These are phyloP conservation scores for Aspergillus arachidicola DNA, from an alignment of 2,329 filamentous ascomycete genomes.

Conservation along the genomic window DNA sequence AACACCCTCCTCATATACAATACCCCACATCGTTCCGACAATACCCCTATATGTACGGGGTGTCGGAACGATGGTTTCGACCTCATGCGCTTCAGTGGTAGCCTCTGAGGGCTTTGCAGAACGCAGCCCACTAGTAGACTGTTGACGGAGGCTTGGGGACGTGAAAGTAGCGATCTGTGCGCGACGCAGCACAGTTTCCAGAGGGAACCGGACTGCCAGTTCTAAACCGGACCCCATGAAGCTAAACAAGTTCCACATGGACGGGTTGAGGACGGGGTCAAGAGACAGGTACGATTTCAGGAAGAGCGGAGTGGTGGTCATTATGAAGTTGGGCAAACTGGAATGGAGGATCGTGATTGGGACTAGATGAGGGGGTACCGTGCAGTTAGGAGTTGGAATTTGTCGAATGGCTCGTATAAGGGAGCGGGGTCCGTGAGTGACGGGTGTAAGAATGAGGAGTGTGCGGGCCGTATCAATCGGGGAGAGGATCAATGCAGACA, in stretches of 20 bases:
- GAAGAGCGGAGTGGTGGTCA: slow-evolving; percentile 79
- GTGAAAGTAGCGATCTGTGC: slow-evolving; percentile 78
- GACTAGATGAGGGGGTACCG: slow-evolving; percentile 70
- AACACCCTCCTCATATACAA: slow-evolving; percentile 78
- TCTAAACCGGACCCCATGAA: slow-evolving; percentile 80
- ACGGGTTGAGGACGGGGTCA: slow-evolving; percentile 78
- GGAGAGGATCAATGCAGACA: slow-evolving; percentile 78
- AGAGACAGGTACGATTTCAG: slow-evolving; percentile 83
- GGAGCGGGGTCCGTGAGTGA: slow-evolving; percentile 72
- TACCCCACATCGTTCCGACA: slow-evolving; percentile 86
- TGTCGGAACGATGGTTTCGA: slow-evolving; percentile 77
- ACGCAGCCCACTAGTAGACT: slow-evolving; percentile 25
- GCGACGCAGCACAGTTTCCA: slow-evolving; percentile 88
- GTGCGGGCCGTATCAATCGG: slow-evolving; percentile 91
- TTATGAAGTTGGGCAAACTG: slow-evolving; percentile 79
- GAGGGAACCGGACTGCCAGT: slow-evolving; percentile 81
- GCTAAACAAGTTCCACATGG: slow-evolving; percentile 77
- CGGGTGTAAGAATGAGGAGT: slow-evolving; percentile 79
- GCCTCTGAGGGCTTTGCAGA: slow-evolving; percentile 15
- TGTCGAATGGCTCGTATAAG: slow-evolving; percentile 76
- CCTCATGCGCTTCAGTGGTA: slow-evolving; percentile 25
- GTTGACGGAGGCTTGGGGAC: slow-evolving; percentile 52
- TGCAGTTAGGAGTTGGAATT: slow-evolving; percentile 70
- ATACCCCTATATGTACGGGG: slow-evolving; percentile 80
- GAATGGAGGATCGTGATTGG: slow-evolving; percentile 87